Percentiles rank a stretch among this genome's conserved stretches.
These are phyloP conservation scores for Uromyces viciae-fabae DNA, from an alignment of 1,284 basidiomycete species.

Conservation along the genomic window DNA sequence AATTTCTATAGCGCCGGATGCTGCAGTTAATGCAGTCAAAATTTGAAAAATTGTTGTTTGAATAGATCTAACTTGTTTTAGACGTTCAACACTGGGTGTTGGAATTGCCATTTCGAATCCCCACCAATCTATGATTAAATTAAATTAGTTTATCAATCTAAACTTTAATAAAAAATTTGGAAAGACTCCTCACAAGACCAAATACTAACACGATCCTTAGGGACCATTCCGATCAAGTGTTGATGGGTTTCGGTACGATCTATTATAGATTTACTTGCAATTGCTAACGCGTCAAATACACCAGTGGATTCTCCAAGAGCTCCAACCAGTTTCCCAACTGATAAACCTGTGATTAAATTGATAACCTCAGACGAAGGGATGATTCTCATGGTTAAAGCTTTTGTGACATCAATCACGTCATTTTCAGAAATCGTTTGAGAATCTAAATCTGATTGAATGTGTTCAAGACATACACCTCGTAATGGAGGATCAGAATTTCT, in stretches of 20 bases:
- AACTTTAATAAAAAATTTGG: not conserved
- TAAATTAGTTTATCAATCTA: not conserved
- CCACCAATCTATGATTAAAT: constrained; percentile 48
- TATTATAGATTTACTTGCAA: not conserved
- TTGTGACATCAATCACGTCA: not conserved
- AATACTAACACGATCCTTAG: constrained; percentile 27
- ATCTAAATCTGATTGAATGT: not conserved
- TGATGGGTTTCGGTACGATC: constrained; percentile 17
- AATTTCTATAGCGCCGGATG: constrained; percentile 49
- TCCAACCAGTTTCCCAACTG: not conserved
- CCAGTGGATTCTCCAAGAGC: not conserved
- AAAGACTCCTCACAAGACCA: constrained; percentile 21
- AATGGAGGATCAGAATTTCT: not conserved
- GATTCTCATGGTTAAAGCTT: not conserved
- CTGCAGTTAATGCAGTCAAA: constrained; percentile 47
- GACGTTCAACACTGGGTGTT: constrained; percentile 42
- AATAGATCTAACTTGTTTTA: constrained; percentile 46
- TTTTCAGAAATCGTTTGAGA: not conserved
- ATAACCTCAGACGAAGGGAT: not conserved
- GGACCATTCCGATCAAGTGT: constrained; percentile 25
- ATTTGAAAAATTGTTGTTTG: constrained; percentile 48
- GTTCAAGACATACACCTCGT: not conserved
- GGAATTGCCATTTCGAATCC: constrained; percentile 50
- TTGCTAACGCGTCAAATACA: constrained; percentile 27
- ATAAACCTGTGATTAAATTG: constrained; percentile 23